phyloP scores from a whole-genome alignment of 2,329 filamentous ascomycete species.

The Penicillium hordei region DNA sequence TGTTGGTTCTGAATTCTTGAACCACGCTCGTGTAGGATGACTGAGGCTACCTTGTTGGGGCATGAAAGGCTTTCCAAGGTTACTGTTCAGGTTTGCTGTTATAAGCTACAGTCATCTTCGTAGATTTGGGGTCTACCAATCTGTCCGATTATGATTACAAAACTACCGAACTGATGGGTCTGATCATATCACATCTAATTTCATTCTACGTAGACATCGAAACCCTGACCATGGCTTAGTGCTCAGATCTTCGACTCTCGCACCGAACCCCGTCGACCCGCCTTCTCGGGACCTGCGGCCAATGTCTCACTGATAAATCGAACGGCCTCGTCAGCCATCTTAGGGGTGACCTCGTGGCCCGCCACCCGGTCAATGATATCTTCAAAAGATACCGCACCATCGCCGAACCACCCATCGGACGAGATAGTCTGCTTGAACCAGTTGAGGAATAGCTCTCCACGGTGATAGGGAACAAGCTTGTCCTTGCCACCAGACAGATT shows the following conservation, averaged over 20 bases:
- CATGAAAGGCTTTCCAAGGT: not conserved
- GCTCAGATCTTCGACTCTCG: constrained; percentile 38
- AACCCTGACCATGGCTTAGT: not conserved
- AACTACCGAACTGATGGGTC: not conserved
- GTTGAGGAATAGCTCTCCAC: constrained; percentile 56
- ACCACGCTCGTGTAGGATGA: constrained; percentile 1
- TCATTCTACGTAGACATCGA: not conserved
- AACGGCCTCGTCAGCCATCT: constrained; percentile 57
- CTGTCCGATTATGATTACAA: not conserved
- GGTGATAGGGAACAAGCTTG: constrained; percentile 61
- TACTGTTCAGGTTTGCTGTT: not conserved
- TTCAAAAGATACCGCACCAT: constrained; percentile 54
- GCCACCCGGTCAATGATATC: constrained; percentile 58
- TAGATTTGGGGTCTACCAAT: not conserved
- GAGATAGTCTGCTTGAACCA: constrained; percentile 53
- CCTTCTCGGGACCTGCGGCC: constrained; percentile 25
- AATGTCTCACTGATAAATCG: constrained; percentile 53
- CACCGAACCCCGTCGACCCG: constrained; percentile 28
- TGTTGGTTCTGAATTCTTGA: not conserved
- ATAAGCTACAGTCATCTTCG: not conserved
- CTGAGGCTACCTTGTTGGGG: not conserved
- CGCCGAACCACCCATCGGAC: constrained; percentile 49
- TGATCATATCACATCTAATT: not conserved
- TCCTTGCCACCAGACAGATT: constrained; percentile 57
- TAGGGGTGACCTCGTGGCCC: constrained; percentile 58